Conservation (phyloP, 257 asterid species). For the Solanum appendiculatum region DNA sequence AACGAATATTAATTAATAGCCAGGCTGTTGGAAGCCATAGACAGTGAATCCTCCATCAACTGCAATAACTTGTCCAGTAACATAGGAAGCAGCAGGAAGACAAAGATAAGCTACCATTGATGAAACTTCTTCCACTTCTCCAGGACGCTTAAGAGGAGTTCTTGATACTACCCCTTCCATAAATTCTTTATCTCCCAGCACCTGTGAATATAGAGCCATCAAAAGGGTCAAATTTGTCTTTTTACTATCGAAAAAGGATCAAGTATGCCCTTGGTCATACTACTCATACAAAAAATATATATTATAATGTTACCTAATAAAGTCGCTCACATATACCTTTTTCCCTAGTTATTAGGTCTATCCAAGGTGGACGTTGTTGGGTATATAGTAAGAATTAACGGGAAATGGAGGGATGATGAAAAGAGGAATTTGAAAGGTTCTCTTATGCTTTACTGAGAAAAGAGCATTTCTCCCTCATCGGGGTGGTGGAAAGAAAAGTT, state of each 20-base stretch:
- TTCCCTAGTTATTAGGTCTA: background rate
- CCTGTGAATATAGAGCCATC: conserved; percentile 24
- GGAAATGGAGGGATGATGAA: too few species aligned
- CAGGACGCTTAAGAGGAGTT: conserved; percentile 60
- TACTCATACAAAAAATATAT: background rate
- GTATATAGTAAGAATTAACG: too few species aligned
- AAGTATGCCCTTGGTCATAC: background rate
- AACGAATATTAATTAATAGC: background rate
- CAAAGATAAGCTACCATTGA: conserved; percentile 75
- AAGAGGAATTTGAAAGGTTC: too few species aligned
- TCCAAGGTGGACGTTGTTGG: too few species aligned
- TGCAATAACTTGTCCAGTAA: conserved; percentile 61
- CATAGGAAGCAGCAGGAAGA: conserved; percentile 79
- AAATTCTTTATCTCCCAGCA: conserved; percentile 49
- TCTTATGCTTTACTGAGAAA: too few species aligned
- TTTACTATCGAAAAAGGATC: background rate
- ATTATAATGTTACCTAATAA: too few species aligned
- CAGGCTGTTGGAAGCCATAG: conserved; percentile 28
- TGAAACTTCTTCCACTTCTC: conserved; percentile 72
- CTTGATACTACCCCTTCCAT: conserved; percentile 36
- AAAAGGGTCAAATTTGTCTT: background rate
- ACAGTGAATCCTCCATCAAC: conserved; percentile 86
- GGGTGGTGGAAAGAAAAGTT: too few species aligned
- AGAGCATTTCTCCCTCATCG: too few species aligned
- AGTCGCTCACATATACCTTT: background rate